Conservation (phyloP, 1,284 basidiomycete species). For the Polyporus tsugae region DNA sequence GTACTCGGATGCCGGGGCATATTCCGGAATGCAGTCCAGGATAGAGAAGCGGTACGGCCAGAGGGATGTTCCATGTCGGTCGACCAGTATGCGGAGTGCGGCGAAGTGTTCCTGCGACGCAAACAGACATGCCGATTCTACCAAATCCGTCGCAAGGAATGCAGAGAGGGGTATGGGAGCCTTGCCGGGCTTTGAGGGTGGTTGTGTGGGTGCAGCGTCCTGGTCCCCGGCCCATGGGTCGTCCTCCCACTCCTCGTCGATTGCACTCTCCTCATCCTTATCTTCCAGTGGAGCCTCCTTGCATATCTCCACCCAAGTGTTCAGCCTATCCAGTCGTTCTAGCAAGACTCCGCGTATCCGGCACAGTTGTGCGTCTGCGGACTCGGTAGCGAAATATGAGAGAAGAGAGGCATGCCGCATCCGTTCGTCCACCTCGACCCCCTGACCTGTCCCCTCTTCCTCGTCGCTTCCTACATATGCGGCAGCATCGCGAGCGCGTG, state of each 20-base stretch:
- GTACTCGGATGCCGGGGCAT: constrained; percentile 70
- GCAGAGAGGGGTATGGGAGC: constrained; percentile 63
- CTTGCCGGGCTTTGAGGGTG: constrained; percentile 34
- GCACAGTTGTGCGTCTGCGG: constrained; percentile 70
- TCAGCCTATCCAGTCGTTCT: constrained; percentile 68
- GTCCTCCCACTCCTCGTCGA: constrained; percentile 76
- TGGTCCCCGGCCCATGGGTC: constrained; percentile 79
- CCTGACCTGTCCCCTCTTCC: constrained; percentile 34
- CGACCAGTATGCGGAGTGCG: constrained; percentile 65
- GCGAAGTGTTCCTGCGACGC: constrained; percentile 68
- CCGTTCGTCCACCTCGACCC: constrained; percentile 24
- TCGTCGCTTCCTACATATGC: constrained; percentile 32
- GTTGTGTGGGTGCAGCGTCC: constrained; percentile 36
- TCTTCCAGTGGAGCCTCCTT: constrained; percentile 46
- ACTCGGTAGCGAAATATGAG: constrained; percentile 59
- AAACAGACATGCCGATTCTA: constrained; percentile 67
- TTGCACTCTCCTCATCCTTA: constrained; percentile 34
- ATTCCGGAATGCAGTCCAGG: constrained; percentile 78
- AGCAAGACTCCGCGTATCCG: constrained; percentile 68
- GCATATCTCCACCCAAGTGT: constrained; percentile 71
- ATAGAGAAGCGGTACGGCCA: constrained; percentile 78
- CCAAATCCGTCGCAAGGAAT: constrained; percentile 70
- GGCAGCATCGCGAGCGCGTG: constrained; percentile 53
- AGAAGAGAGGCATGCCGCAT: constrained; percentile 43
- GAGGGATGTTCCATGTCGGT: constrained; percentile 62